These are phyloP conservation scores for Biscogniauxia mediterranea DNA, from an alignment of 2,329 filamentous ascomycete species.

Conservation along the genomic window DNA sequence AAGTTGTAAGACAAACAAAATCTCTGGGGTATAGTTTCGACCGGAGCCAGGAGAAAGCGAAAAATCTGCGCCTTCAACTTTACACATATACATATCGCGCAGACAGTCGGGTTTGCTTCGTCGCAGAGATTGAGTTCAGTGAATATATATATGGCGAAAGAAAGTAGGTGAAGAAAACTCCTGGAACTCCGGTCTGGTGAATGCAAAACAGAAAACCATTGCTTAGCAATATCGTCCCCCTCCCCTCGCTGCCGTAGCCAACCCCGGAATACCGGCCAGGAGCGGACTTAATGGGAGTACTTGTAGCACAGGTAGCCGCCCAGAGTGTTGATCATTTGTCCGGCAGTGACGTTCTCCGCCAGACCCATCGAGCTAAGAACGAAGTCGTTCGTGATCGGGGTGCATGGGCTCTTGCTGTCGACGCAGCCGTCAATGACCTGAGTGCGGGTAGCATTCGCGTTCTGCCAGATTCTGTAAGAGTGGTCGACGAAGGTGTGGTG, in stretches of 20 bases:
- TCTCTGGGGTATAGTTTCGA: neutral
- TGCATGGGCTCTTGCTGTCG: constrained; percentile 26
- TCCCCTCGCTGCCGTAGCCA: neutral
- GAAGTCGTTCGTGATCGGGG: constrained; percentile 27
- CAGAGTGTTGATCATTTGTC: constrained; percentile 29
- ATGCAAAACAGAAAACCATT: neutral
- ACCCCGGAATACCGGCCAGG: neutral
- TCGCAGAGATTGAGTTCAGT: neutral
- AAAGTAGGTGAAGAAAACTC: neutral
- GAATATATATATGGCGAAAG: neutral
- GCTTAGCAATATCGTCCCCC: neutral
- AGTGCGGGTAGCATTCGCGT: constrained; percentile 27
- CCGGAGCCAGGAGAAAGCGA: neutral
- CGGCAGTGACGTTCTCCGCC: constrained; percentile 25
- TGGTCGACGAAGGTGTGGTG: constrained; percentile 37
- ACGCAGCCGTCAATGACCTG: constrained; percentile 31
- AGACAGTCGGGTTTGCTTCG: neutral
- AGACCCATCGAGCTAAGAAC: constrained; percentile 28
- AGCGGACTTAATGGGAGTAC: constrained; percentile 30
- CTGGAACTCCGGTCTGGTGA: neutral
- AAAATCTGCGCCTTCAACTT: neutral
- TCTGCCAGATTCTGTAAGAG: constrained; percentile 35
- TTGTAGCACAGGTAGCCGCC: constrained; percentile 31
- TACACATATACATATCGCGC: neutral
- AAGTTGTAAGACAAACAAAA: neutral